Base-by-base conservation (phyloP, 306 rosid genomes). In the Pachyrhizus erosus region DNA sequence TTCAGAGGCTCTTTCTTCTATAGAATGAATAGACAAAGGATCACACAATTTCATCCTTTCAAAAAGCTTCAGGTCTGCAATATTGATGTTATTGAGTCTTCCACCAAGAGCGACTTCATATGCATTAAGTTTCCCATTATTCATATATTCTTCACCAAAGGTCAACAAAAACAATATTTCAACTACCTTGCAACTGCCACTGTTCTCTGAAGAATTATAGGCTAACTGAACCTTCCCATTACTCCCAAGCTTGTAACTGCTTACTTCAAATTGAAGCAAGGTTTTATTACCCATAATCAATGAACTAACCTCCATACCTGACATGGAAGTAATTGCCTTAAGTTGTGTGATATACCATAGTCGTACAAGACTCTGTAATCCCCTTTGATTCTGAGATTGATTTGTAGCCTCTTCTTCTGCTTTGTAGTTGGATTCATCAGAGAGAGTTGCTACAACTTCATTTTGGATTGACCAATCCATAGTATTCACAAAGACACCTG, bases 341-440 rank as follows among this genome's bases (percentile, higher is more conserved):
- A 91, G 87, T 61, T 95, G 97, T 34, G 97, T 90, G 71, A 84
- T 84, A 75, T 88, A 87, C 99, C 98, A 95, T 52, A 87, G 78
- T 23, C 64, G 86, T 40, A 91, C 78, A 87, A 95, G 97, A 87
- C 33, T 80, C 82, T 84, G 86, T 69, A 93, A 82, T 52, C 96
- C 93, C 52, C 80, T 90, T 58, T 61, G 83, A 76, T 83, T 66
- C 29, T 80, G 89, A 66, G 87, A 83, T 66, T 86, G 85, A 81
- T 82, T 64, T 72, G 76, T 82, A 83, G 77, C 80, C 80, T 83
- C 90, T 62, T 68, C 87, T 74, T 87, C 95, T 85, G 75, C 84
- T 61, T 88, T 76, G 82, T 43, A 14, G 85, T 52, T 77, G 78
- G 89, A 85, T 87, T 90, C 91, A 68, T 75, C 84, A 48, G 82